Evolutionary conservation across 768 basidiomycete species (phyloP), one percentile per base, ranked within the genome.

Genomic region (Naematelia aurantialba): DNA sequence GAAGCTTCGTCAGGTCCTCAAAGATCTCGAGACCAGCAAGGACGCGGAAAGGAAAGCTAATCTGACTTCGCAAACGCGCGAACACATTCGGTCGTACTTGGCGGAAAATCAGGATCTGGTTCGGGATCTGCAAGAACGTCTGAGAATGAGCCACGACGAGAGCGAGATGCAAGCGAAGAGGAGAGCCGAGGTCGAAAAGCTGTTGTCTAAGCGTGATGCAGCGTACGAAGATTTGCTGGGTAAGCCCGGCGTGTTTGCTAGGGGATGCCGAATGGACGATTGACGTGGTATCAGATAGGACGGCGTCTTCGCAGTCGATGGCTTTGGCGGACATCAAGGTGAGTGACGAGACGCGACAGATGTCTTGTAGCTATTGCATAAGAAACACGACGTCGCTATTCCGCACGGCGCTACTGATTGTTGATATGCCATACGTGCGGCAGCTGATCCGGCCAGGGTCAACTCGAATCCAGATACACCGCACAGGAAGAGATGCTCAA

Each of bases 141-240:
- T 96, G 45, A 81, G 91, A 61, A 87, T 91, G 78, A 86, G 86
- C 61, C 89, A 93, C 69, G 92, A 98, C 76, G 93, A 98, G 82
- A 87, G 85, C 61, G 92, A 93, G 71, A 84, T 90, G 81, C 81
- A 89, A 58, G 79, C 81, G 25, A 84, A 90, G 65, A 81, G 93
- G 61, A 83, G 87, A 62, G 89, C 91, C 62, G 96, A 99, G 73
- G 78, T 98, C 44, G 93, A 99, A 53, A 68, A 82, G 42, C 83
- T 93, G 59, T 81, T 96, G 49, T 78, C 84, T 34, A 83, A 85
- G 46, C 79, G 98, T 26, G 93, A 98, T 78, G 81, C 88, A 2
- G 96, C 98, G 72, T 98, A 97, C 68, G 96, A 99, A 78, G 96
- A 98, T 78, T 82, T 98, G 24, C 83, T 99, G 29, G 93, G 92